Evolutionary conservation across 371 early-diverging fungal species (phyloP).

Genomic region (Rhizopus sp.): DNA sequence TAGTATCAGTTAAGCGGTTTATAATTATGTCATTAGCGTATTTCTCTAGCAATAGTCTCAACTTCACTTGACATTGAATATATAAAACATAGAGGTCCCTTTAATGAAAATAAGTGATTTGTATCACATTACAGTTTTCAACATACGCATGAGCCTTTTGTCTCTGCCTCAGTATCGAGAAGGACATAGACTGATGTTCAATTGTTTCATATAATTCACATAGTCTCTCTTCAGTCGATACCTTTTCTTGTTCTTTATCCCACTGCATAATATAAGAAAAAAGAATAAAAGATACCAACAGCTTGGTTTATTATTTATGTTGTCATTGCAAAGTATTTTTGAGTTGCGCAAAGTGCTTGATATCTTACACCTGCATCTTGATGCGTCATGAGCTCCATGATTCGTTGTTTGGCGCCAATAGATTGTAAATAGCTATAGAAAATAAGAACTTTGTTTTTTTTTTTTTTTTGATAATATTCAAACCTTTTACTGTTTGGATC

Average conservation of each 20-base stretch:
- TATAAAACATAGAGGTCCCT: too few species aligned
- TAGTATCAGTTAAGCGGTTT: too few species aligned
- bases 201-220: too few species aligned
- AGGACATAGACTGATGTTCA: too few species aligned
- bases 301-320: not conserved
- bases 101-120: too few species aligned
- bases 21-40: too few species aligned
- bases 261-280: not conserved
- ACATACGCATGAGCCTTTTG: too few species aligned
- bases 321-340: constrained; percentile 58
- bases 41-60: too few species aligned
- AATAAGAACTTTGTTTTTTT: not conserved
- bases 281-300: not conserved
- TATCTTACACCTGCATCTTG: constrained; percentile 86
- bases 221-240: too few species aligned
- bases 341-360: constrained; percentile 87
- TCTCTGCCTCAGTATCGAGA: too few species aligned
- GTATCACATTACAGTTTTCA: too few species aligned
- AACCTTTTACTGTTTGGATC: constrained; percentile 75
- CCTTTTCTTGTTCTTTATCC: not conserved
- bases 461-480: constrained; percentile 7
- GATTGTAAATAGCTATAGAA: constrained; percentile 75
- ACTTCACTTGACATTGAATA: too few species aligned
- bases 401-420: constrained; percentile 88
- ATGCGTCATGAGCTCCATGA: constrained; percentile 95